A percentile compares a stretch with the other conserved stretches of the same genome.
These are phyloP conservation scores for Penicillium freii DNA, from an alignment of 2,329 filamentous ascomycete genomes.

Conservation along the genomic window DNA sequence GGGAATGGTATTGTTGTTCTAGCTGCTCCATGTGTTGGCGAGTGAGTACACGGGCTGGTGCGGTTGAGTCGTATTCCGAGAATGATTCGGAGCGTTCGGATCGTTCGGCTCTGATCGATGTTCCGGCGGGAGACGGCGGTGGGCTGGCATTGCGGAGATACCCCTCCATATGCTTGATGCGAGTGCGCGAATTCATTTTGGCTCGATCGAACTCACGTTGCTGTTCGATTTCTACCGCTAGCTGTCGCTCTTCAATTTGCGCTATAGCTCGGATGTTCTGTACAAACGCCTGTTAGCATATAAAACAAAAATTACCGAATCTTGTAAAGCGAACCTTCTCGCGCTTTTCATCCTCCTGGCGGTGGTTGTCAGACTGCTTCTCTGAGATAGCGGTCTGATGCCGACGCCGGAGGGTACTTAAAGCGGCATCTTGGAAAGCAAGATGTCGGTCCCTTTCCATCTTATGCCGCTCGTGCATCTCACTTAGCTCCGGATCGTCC, in stretches of 20 bases:
- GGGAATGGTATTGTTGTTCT: slow-evolving; percentile 45
- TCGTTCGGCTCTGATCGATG: slow-evolving; percentile 7
- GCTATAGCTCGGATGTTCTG: slow-evolving; percentile 39
- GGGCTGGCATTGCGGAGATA: slow-evolving; percentile 45
- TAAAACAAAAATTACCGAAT: too few relatives aligned
- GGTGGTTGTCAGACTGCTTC: slow-evolving; percentile 30
- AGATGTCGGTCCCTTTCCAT: slow-evolving; percentile 33
- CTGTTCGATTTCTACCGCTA: slow-evolving; percentile 46
- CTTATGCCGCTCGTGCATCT: slow-evolving; percentile 33
- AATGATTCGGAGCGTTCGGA: slow-evolving; percentile 21
- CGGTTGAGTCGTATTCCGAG: slow-evolving; percentile 21
- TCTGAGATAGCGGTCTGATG: slow-evolving; percentile 34
- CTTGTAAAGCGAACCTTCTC: slow-evolving; percentile 34
- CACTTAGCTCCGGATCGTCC: slow-evolving; percentile 31
- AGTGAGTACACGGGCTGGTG: slow-evolving; percentile 38
- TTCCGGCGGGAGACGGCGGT: slow-evolving; percentile 28
- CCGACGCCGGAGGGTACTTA: slow-evolving; percentile 30
- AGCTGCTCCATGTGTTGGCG: slow-evolving; percentile 45
- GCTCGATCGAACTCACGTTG: slow-evolving; percentile 45
- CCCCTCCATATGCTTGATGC: slow-evolving; percentile 50
- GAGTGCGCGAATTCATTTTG: slow-evolving; percentile 43
- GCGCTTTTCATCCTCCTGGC: slow-evolving; percentile 36
- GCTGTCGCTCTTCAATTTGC: slow-evolving; percentile 45
- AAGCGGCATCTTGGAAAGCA: slow-evolving; percentile 34
- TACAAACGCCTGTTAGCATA: not conserved